These are phyloP conservation scores for Tausonia pullulans DNA, from an alignment of 1,284 basidiomycete species.

Conservation along the genomic window DNA sequence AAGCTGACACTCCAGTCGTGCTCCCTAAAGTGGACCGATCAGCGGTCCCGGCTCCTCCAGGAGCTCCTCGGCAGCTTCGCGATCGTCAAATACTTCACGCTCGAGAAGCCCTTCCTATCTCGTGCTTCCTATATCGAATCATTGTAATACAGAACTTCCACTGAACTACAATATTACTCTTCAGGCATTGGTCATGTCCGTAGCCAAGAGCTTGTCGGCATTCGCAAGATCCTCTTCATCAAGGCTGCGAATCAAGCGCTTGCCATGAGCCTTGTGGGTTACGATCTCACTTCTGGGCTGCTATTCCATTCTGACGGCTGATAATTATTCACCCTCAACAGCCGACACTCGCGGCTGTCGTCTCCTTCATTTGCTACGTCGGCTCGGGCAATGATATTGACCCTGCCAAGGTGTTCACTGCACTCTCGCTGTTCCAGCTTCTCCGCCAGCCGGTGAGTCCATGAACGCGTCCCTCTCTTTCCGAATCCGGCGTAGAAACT, in stretches of 20 bases:
- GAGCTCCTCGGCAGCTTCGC: conserved; percentile 61
- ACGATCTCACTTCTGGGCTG: not conserved
- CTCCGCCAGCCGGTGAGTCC: conserved; percentile 45
- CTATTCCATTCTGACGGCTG: no score
- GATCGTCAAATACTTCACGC: conserved; percentile 65
- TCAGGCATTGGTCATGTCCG: conserved; percentile 47
- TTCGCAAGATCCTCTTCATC: conserved; percentile 49
- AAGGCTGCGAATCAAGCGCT: conserved; percentile 45
- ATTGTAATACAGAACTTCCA: not conserved
- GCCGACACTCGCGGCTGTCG: conserved; percentile 53
- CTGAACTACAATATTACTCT: not conserved
- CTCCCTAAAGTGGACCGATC: conserved; percentile 56
- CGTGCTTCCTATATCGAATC: conserved; percentile 33
- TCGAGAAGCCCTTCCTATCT: conserved; percentile 52
- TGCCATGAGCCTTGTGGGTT: not conserved
- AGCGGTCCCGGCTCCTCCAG: conserved; percentile 67
- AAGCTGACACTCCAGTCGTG: no score
- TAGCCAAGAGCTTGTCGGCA: conserved; percentile 45
- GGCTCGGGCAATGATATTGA: conserved; percentile 37
- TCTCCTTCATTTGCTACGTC: conserved; percentile 63
- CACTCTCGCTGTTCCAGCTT: conserved; percentile 52
- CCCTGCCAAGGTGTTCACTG: conserved; percentile 50
- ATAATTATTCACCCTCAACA: conserved; percentile 11
- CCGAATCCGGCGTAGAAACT: conserved; percentile 16
- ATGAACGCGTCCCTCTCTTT: not conserved